A percentile compares a stretch with the other conserved stretches of the same genome.
These are phyloP conservation scores for Cutaneotrichosporon cavernicola DNA, from an alignment of 1,284 basidiomycete genomes.

Conservation along the genomic window DNA sequence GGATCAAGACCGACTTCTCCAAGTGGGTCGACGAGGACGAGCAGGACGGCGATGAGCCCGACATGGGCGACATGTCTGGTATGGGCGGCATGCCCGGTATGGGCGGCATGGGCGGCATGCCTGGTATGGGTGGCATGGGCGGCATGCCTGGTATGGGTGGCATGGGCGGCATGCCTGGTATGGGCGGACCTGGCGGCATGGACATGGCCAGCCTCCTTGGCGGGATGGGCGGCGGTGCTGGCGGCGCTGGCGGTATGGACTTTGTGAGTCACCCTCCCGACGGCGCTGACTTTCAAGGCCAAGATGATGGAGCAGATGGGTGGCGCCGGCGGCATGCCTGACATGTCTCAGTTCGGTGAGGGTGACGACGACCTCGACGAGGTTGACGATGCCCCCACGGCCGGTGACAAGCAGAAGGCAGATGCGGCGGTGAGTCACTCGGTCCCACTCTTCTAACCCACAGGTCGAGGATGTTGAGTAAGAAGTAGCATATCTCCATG, in stretches of 20 bases:
- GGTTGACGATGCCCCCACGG: conserved; percentile 53
- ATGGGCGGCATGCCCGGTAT: conserved; percentile 47
- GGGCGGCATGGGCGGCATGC: conserved; percentile 30
- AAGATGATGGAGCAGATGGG: conserved; percentile 53
- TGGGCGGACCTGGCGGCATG: conserved; percentile 47
- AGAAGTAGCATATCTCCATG: conserved; percentile 13
- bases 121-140: conserved; percentile 46
- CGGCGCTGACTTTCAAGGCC: conserved; percentile 23
- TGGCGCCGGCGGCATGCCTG: conserved; percentile 41
- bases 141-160: conserved; percentile 54
- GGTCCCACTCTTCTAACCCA: not conserved
- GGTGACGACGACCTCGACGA: conserved; percentile 38
- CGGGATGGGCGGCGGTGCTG: conserved; percentile 30
- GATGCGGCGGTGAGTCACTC: conserved; percentile 4
- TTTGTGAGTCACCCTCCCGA: conserved; percentile 24
- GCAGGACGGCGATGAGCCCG: conserved; percentile 63
- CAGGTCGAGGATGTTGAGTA: conserved; percentile 45
- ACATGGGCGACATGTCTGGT: conserved; percentile 43
- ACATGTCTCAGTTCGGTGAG: conserved; percentile 45
- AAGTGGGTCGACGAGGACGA: conserved; percentile 97
- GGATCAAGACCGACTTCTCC: conserved; percentile 84
- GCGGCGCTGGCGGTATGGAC: conserved; percentile 56
- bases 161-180: conserved; percentile 38
- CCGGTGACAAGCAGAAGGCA: conserved; percentile 57
- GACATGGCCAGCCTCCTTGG: conserved; percentile 53